Conservation (phyloP, 306 rosid genomes). For the Quercus mongolica region DNA sequence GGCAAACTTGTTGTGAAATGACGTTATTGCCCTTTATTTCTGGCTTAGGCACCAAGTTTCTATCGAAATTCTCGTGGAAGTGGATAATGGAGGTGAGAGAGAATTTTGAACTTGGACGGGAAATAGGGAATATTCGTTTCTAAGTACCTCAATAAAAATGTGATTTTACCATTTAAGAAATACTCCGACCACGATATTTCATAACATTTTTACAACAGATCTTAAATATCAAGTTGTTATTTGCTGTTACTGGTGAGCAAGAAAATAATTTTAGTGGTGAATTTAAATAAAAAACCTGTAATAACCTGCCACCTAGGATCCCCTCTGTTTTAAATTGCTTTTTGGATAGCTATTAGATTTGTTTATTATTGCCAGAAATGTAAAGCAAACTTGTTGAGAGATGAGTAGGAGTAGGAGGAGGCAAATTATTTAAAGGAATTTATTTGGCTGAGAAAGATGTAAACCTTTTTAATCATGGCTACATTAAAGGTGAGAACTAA, state of each 20-base stretch:
- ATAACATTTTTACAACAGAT: too few species aligned
- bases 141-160: not conserved
- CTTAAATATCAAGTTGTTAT: rapidly evolving
- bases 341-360: too few species aligned
- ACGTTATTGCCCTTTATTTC: constrained; percentile 24
- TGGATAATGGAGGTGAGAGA: constrained; percentile 20
- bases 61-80: constrained; percentile 20
- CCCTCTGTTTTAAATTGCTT: rapidly evolving
- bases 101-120: constrained; percentile 7
- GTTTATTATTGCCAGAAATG: not conserved
- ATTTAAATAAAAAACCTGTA: too few species aligned
- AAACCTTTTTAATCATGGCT: too few species aligned
- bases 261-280: too few species aligned
- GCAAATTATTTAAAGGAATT: too few species aligned
- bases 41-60: not conserved
- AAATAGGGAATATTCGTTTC: not conserved
- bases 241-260: rapidly evolving
- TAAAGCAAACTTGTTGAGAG: too few species aligned
- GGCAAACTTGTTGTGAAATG: not conserved
- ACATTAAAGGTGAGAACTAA: too few species aligned
- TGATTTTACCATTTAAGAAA: rapidly evolving
- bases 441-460: too few species aligned
- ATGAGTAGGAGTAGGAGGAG: not conserved
- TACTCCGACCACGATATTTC: rapidly evolving
- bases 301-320: rapidly evolving